Percentiles rank a stretch among this genome's conserved stretches.
phyloP scores from a whole-genome alignment of 495 filamentous ascomycete genomes.

The Coniosporium apollinis region DNA sequence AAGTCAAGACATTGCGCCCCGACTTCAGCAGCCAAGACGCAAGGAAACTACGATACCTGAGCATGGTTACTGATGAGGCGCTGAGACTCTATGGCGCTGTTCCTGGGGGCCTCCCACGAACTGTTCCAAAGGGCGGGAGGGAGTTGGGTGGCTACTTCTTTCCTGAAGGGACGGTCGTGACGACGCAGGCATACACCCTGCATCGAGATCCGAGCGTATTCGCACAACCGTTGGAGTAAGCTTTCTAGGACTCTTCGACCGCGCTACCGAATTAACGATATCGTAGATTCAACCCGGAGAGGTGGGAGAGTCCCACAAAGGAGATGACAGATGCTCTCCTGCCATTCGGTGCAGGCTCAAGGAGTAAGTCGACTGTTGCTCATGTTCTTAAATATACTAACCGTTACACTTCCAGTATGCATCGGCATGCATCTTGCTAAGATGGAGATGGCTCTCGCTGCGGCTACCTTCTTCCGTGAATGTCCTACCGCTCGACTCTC shows the following conservation, averaged over 20 bases:
- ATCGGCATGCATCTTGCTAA: conserved; percentile 15
- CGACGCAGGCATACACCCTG: conserved; percentile 13
- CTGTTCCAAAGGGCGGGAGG: conserved; percentile 10
- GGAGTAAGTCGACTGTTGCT: conserved; percentile 6
- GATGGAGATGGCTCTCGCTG: conserved; percentile 17
- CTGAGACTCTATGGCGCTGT: conserved; percentile 15
- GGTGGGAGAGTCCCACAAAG: conserved; percentile 2
- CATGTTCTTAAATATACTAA: neutral
- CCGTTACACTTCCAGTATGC: conserved; percentile 2
- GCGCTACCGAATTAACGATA: neutral
- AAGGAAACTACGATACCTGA: conserved; percentile 29
- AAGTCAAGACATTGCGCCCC: conserved; percentile 23
- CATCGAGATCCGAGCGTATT: conserved; percentile 14
- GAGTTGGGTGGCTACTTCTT: conserved; percentile 10
- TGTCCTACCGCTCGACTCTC: conserved; percentile 4
- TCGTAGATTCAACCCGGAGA: conserved; percentile 5
- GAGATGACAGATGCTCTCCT: conserved; percentile 5
- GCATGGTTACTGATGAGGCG: conserved; percentile 22
- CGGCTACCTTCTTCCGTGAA: conserved; percentile 12
- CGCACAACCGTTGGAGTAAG: conserved; percentile 9
- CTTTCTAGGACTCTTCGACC: too few relatives aligned
- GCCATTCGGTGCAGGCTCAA: conserved; percentile 14
- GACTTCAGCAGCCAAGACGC: conserved; percentile 25
- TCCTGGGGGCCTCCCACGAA: conserved; percentile 10
- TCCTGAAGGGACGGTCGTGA: conserved; percentile 10